Base-by-base conservation (phyloP, 345 rosid species). In the Syzygium oleosum region DNA sequence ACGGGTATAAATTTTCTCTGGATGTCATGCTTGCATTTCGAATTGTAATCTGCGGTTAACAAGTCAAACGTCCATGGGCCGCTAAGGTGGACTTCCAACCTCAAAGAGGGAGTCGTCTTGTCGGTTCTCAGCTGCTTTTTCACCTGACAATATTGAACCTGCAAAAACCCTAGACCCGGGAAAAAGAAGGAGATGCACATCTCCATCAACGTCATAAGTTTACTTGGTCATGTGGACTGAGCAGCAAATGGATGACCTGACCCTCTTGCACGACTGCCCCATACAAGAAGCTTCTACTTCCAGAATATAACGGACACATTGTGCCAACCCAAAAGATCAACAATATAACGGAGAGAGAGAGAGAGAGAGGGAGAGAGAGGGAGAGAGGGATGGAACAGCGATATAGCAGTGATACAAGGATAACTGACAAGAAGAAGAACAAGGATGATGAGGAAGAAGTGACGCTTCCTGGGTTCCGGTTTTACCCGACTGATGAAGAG, bases 401-500 rank as follows among this genome's bases (percentile, higher is more conserved):
- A 52, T 3, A 10, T 11, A 17, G 46, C 21, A 52, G 25, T 31
- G 63, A 56, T 17, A 17, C 86, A 9, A 52, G 43, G 85, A 12
- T 53, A 31, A 31, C 14, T 7, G 56, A 52, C 86, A 16, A 84
- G 86, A 34, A 68, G 46, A 68, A 34, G 46, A 68, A 68, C 79
- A 79, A 86, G 29, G 89, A 85, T 25, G 87, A 85, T 19, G 88
- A 85, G 5, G 91, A 88, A 29, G 91, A 89, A 78, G 88, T 21
- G 43, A 73, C 63, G 86, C 91, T 91, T 87, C 94, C 94, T 1
- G 94, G 94, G 61, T 93, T 91, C 77, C 85, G 93, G 77, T 93
- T 93, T 59, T 91, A 92, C 87, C 94, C 94, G 4, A 92, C 94
- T 4, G 94, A 92, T 7, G 93, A 92, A 86, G 94, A 93, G 87